Base-by-base conservation (phyloP, 2,329 filamentous ascomycete genomes). In the Knufia petricola region DNA sequence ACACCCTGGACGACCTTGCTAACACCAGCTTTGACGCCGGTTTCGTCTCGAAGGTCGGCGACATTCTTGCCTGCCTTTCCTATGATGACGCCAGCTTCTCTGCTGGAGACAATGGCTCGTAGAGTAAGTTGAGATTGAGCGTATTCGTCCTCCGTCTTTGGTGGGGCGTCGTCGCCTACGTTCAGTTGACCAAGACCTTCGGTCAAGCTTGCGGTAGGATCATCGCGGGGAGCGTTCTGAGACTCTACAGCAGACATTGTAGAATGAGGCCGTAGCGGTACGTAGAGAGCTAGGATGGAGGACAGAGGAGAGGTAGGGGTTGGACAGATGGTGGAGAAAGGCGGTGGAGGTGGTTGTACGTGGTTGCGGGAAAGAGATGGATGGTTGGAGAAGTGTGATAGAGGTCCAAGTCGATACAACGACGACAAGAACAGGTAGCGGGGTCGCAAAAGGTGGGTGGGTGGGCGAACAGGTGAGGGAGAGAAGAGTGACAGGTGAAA, bases 31-130 rank as follows among this genome's bases (percentile, higher is more conserved):
- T 94, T 95, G 61, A 98, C 92, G 52, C 90, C 92, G 58, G 92
- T 98, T 72, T 96, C 90, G 62, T 98, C 90, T 64, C 92, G 84
- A 55, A 98, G 78, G 63, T 96, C 90, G 41, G 92, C 92, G 48
- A 98, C 92, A 63, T 98, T 96, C 77, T 96, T 95, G 64, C 92
- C 92, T 50, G 84, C 88, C 73, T 98, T 98, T 69, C 92, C 92
- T 68, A 98, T 98, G 69, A 98, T 96, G 61, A 98, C 88, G 64
- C 92, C 92, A 52, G 92, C 92, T 71, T 98, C 92, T 74, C 96
- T 96, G 67, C 92, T 95, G 28, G 92, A 95, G 58, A 98, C 92
- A 65, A 98, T 95, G 60, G 92, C 92, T 66, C 92, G 86, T 55
- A 98, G 80, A 53, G 92, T 98, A 62, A 98, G 77, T 69, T 94